These are phyloP conservation scores for Cynara cardunculus DNA, from an alignment of 129 eudicot species.

Conservation along the genomic window DNA sequence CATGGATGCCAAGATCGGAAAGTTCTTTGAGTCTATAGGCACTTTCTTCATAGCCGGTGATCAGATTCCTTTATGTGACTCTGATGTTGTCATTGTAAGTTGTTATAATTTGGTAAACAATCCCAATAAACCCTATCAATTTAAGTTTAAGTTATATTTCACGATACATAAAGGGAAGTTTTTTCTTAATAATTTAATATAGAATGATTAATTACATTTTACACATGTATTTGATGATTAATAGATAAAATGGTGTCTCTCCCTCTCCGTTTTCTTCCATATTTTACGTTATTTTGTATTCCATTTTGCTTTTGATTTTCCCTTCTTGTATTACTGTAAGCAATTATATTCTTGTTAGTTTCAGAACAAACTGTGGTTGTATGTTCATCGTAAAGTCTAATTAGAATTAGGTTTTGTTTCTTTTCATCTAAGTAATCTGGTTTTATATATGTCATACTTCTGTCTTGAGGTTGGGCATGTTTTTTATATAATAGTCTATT, in stretches of 20 bases:
- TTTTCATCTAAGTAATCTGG: neutral
- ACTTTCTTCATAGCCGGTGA: slow-evolving; percentile 50
- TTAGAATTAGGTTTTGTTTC: neutral
- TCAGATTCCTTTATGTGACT: slow-evolving; percentile 56
- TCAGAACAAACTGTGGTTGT: neutral
- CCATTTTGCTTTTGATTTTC: neutral
- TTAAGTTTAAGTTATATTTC: neutral
- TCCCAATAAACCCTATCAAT: neutral
- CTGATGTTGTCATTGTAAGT: slow-evolving; percentile 45
- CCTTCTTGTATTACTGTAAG: neutral
- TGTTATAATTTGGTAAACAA: neutral
- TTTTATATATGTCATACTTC: neutral
- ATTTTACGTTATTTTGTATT: neutral
- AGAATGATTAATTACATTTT: no score
- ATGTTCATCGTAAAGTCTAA: neutral
- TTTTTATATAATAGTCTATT: no score
- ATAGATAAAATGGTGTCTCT: neutral
- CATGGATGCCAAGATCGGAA: slow-evolving; percentile 51
- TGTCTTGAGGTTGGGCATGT: neutral
- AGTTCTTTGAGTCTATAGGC: slow-evolving; percentile 43
- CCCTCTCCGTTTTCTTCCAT: neutral
- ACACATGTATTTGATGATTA: neutral
- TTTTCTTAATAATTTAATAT: neutral
- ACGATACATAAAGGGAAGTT: neutral
- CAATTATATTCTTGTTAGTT: neutral